Conservation (phyloP, 768 basidiomycete genomes). For the Mycena leptocephala region DNA sequence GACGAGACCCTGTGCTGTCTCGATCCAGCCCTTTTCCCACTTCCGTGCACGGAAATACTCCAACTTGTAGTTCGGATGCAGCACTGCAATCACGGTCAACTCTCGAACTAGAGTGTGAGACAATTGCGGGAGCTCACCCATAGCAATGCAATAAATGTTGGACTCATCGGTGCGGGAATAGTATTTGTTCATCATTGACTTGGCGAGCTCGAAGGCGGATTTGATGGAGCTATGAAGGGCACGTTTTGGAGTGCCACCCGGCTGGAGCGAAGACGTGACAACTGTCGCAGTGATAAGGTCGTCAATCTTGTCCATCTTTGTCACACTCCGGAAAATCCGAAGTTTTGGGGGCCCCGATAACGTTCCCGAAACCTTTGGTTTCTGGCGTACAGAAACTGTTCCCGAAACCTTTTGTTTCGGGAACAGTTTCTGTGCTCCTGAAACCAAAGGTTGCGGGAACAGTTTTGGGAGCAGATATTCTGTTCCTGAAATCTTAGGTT, state of each 20-base stretch:
- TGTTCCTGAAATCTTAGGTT: too few relatives aligned
- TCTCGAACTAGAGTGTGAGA: neutral
- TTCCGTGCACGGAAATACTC: neutral
- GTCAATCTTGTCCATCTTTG: constrained; percentile 54
- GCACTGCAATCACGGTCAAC: neutral
- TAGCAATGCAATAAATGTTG: constrained; percentile 44
- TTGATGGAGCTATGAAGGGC: constrained; percentile 28
- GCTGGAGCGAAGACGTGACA: neutral
- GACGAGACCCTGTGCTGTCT: neutral
- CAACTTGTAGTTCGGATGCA: constrained; percentile 23
- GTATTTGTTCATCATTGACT: constrained; percentile 43
- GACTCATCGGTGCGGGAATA: constrained; percentile 43
- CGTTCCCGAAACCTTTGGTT: too few relatives aligned
- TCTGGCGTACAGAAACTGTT: too few relatives aligned
- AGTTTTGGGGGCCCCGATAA: too few relatives aligned
- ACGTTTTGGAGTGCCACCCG: neutral
- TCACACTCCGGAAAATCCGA: too few relatives aligned
- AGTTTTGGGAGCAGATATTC: too few relatives aligned
- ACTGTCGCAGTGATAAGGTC: constrained; percentile 27
- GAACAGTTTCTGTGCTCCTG: too few relatives aligned
- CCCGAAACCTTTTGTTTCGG: too few relatives aligned
- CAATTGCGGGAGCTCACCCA: constrained; percentile 33
- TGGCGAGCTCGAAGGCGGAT: constrained; percentile 36
- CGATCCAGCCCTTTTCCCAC: neutral
- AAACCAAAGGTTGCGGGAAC: too few relatives aligned